A percentile compares a stretch with the other conserved stretches of the same genome.
phyloP scores from a whole-genome alignment of 108 stramenopile species.

The Skeletonema costatum region DNA sequence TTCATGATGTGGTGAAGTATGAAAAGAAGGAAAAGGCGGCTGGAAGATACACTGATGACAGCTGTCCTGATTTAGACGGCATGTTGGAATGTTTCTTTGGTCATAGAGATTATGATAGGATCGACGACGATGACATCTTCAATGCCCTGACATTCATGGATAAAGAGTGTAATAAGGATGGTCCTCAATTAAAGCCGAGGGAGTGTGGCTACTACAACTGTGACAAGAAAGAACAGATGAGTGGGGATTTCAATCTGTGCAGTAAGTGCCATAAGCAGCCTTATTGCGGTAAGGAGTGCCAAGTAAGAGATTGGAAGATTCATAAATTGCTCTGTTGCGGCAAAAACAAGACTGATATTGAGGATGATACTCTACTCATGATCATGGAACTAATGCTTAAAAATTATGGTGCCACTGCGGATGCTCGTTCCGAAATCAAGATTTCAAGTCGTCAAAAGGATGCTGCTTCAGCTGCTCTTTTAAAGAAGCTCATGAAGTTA shows the following conservation, averaged over 20 bases:
- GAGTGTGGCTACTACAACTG: not conserved
- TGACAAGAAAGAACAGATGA: constrained; percentile 1
- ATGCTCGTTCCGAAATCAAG: not conserved
- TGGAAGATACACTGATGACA: not conserved
- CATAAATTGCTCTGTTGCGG: constrained; percentile 7
- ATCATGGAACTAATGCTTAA: not conserved
- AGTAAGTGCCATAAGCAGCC: constrained; percentile 2
- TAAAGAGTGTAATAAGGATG: not conserved
- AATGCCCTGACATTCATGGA: not conserved
- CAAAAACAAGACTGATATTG: constrained; percentile 1
- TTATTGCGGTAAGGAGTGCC: constrained; percentile 13
- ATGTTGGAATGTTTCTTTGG: constrained; percentile 1
- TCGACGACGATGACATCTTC: constrained; percentile 3
- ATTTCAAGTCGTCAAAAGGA: not conserved
- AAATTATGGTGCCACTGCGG: not conserved
- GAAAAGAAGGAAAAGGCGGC: constrained; percentile 9
- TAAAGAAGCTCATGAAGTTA: constrained; percentile 3
- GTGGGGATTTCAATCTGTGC: constrained; percentile 11
- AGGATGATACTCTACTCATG: not conserved
- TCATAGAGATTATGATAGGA: not conserved
- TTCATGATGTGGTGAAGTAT: constrained; percentile 10
- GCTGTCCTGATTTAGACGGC: not conserved
- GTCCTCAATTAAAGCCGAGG: not conserved
- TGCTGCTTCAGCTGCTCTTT: not conserved
- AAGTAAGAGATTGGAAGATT: constrained; percentile 13